Conservation (phyloP, 345 rosid genomes). For the Diplotaxis tenuifolia region DNA sequence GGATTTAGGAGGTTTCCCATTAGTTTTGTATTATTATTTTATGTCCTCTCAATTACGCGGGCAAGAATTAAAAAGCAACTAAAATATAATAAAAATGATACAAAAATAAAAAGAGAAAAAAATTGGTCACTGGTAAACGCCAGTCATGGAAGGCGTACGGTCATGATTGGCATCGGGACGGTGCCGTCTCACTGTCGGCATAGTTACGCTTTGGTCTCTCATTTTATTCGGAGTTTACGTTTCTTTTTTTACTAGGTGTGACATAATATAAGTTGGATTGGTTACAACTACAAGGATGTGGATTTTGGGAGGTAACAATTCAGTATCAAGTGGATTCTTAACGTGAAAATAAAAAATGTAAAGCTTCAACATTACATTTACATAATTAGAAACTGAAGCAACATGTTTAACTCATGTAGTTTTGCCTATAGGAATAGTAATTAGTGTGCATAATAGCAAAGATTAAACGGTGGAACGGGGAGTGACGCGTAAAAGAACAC, state of each 20-base stretch:
- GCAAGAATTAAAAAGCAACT: background rate
- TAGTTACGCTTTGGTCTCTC: background rate
- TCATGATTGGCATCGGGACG: conserved; percentile 38
- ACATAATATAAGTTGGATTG: background rate
- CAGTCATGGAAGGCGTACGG: conserved; percentile 47
- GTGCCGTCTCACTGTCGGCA: too few species aligned
- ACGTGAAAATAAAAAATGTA: background rate
- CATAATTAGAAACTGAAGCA: background rate
- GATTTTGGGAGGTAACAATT: background rate
- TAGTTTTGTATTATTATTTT: conserved; percentile 15
- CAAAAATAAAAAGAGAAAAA: background rate
- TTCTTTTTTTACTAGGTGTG: background rate
- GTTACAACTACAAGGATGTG: background rate
- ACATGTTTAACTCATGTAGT: background rate
- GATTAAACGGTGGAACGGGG: background rate
- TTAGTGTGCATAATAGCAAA: background rate
- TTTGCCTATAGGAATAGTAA: background rate
- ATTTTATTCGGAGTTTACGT: conserved; percentile 2
- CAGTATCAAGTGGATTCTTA: background rate
- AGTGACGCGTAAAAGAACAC: conserved; percentile 11
- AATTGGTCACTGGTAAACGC: conserved; percentile 54
- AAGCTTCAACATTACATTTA: background rate
- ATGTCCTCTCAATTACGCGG: conserved; percentile 28
- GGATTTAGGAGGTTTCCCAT: conserved; percentile 56
- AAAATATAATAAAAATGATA: background rate